Evolutionary conservation across 306 rosid species (phyloP), one percentile per base, ranked within the genome.

Genomic region (Abrus pulchellus): DNA sequence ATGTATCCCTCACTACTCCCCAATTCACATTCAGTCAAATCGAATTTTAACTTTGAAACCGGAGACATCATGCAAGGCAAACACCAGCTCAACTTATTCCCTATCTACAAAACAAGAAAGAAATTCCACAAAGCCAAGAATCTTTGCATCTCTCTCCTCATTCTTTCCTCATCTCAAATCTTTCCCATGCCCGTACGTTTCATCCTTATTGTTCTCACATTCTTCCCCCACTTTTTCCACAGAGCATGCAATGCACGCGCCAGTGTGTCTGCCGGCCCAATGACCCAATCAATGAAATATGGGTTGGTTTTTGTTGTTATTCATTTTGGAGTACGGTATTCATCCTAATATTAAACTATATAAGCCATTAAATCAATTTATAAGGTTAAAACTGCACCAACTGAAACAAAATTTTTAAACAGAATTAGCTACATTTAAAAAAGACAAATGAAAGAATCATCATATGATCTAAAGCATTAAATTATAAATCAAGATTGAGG

Each of bases 61-160:
- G 1, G 38, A 70, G 65, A 74, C 79, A 80, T 78, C 79, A 13
- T 9, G 54, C 7, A 49, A 55, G 61, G 27, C 68, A 76, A 71
- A 76, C 72, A 76, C 72, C 54, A 83, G 44, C 64, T 81, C 71
- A 74, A 80, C 10, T 82, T 82, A 85, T 90, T 85, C 90, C 74
- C 82, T 66, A 68, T 71, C 86, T 49, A 75, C 82, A 76, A 72
- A 69, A 70, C 74, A 76, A 78, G 66, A 76, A 77, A 29, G 3
- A 86, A 77, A 80, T 70, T 80, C 65, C 87, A 61, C 80, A 87
- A 81, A 85, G 88, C 55, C 11, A 83, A 73, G 85, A 75, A 83
- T 84, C 77, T 84, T 75, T 80, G 78, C 73, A 29, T 62, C 87
- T 72, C 71, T 83, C 84, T 72, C 82, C 82, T 75, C 83, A 55